Base-by-base conservation (phyloP, 1,284 basidiomycete genomes). In the Cryptococcus maquisensis region DNA sequence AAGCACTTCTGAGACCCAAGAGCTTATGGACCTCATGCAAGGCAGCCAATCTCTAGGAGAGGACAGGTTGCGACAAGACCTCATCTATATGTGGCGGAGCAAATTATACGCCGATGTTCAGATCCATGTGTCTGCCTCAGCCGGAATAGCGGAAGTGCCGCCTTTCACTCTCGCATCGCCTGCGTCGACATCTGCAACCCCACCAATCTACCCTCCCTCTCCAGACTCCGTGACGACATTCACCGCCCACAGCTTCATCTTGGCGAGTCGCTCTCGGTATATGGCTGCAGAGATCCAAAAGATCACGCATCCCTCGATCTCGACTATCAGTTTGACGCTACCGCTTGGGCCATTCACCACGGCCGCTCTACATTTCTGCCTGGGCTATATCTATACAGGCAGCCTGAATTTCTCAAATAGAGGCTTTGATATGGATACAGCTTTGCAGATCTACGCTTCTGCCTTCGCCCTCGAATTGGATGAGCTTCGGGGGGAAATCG, bases 41-140 rank as follows among this genome's bases (percentile, higher is more conserved):
- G 28, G 45, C 45, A 24, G 32, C 12, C 45, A 32, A 59, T 83
- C 86, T 56, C 78, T 82, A 54, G 79, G 89, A n/a, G 77, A 90
- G 49, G 90, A 94, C 77, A 93, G 93, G 74, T 83, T 95, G 38
- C 69, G 74, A 18, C 72, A 74, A 54, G 93, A 96, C 71, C 80
- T 96, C 35, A 89, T 94, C 26, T 96, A 88, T 79, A 94, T 94
- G 90, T 96, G 93, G 93, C 79, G 92, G 26, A 90, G 87, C 16
- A 84, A 91, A 52, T 83, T 97, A 13, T 97, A 93, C 74, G 88
- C 89, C 2, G 93, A 97, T 73, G 84, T 93, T 16, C 83, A 85
- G 50, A 86, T 97, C 56, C 81, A 86, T 0, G 82, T 93, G 39
- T 81, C 81, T 46, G 58, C 58, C 80, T 10, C 26, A 80, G 79